phyloP scores from a whole-genome alignment of 1,139 yeast genomes.

The Protomyces gravidus region DNA sequence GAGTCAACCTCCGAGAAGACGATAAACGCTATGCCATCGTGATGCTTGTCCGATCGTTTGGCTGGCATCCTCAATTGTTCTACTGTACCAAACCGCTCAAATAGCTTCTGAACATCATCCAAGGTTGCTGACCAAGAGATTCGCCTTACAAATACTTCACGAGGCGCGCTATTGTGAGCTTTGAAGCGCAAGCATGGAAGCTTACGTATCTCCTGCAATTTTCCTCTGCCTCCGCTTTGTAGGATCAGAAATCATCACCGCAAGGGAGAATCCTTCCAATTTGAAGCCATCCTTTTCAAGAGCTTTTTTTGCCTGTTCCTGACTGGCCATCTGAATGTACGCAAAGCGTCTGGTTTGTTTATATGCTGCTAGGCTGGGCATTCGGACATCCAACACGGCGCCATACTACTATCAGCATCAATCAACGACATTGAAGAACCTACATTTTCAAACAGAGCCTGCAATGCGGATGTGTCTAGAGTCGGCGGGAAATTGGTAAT shows the following conservation, averaged over 20 bases:
- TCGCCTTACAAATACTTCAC: constrained; percentile 52
- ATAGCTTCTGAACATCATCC: constrained; percentile 38
- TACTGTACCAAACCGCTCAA: constrained; percentile 48
- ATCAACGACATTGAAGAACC: constrained; percentile 29
- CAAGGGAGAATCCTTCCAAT: constrained; percentile 35
- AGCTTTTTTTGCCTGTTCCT: constrained; percentile 50
- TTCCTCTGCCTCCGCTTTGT: constrained; percentile 2
- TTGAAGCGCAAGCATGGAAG: no score
- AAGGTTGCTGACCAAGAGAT: constrained; percentile 46
- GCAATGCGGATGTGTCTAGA: constrained; percentile 37
- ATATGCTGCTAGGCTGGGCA: constrained; percentile 60
- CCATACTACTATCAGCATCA: constrained; percentile 43
- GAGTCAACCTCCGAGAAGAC: not conserved
- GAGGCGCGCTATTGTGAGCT: no score
- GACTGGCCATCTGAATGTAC: constrained; percentile 56
- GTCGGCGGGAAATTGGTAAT: constrained; percentile 45
- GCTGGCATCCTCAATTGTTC: constrained; percentile 52
- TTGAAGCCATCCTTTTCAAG: constrained; percentile 47
- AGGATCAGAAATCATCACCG: constrained; percentile 26
- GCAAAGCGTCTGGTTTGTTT: constrained; percentile 66
- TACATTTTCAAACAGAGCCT: constrained; percentile 43
- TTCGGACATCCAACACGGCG: constrained; percentile 52
- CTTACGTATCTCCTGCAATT: no score
- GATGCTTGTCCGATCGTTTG: constrained; percentile 6
- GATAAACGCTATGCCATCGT: constrained; percentile 21